These are phyloP conservation scores for Penicillium steckii DNA, from an alignment of 495 filamentous ascomycete genomes.

Conservation along the genomic window DNA sequence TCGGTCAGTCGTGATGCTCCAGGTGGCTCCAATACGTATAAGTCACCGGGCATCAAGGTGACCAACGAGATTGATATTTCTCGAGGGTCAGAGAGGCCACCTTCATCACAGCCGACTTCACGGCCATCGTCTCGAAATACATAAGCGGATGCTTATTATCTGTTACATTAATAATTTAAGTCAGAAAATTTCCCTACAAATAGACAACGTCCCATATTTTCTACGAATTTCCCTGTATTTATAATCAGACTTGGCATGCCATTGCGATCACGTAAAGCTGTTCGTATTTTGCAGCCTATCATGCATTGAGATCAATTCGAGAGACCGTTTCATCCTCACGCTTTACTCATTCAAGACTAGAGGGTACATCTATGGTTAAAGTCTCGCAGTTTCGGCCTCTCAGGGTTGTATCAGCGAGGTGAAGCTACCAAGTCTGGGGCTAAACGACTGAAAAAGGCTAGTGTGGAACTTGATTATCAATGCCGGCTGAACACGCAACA, in stretches of 20 bases:
- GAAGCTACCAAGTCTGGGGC: neutral
- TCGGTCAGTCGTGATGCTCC: constrained; percentile 16
- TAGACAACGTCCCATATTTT: too few species aligned
- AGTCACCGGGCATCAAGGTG: constrained; percentile 20
- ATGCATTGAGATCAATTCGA: too few species aligned
- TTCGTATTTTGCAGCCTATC: too few species aligned
- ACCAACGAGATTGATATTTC: constrained; percentile 20
- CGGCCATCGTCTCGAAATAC: constrained; percentile 6
- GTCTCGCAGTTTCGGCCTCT: neutral
- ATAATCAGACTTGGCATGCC: too few species aligned
- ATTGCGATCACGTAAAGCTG: too few species aligned
- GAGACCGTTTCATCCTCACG: too few species aligned
- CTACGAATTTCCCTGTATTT: neutral
- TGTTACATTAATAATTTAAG: constrained; percentile 1
- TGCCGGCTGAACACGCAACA: neutral
- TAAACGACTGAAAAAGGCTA: neutral
- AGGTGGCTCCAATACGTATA: neutral
- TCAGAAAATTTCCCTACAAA: too few species aligned
- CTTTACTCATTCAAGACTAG: too few species aligned
- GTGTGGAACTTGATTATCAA: neutral
- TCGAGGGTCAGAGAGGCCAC: neutral
- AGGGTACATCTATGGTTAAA: neutral
- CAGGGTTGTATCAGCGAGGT: neutral
- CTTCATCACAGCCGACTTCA: constrained; percentile 8
- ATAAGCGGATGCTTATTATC: constrained; percentile 1